Base-by-base conservation (phyloP, 108 stramenopile genomes). In the Aurantiochytrium sp. region DNA sequence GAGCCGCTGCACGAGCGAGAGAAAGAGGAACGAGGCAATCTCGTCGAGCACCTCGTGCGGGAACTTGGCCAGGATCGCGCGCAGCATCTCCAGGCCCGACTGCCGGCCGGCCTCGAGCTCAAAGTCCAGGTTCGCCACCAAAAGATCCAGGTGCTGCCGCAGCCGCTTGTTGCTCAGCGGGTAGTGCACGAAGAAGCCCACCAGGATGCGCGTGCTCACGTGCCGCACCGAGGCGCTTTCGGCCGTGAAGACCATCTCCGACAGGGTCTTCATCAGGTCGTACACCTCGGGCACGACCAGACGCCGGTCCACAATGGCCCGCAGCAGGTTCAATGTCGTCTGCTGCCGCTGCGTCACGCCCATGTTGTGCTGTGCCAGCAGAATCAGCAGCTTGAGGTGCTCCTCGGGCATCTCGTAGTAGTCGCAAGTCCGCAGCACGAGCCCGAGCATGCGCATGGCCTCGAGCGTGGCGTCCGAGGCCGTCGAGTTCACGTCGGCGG, bases 231-330 rank as follows among this genome's bases (percentile, higher is more conserved):
- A 21, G 4, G 52, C 22, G 10, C 32, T 55, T 4, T 10, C 6
- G 50, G 36, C 12, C 24, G 8, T 22, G 21, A 89, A 36, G 3
- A 87, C 55, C 32, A 85, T 24, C n/a, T 81, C 21, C 12, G 87
- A 17, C 45, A 89, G n/a, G 21, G 10, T 37, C 32, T 69, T 59
- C 87, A 89, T 89, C 2, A 68, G 1, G 24, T 89, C 89, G 73
- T 89, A 89, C n/a, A 89, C 52, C 39, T 89, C 89, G 39, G 89
- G 69, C 17, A 53, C 69, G 8, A 87, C 48, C 41, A 89, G 41
- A 4, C 55, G 19, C 19, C 87, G 48, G 8, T 27, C 15, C 4
- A 89, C 69, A 1, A 89, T 41, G 22, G 68, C 30, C 19, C 68
- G 50, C 27, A 89, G 22, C 5, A 89, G 87, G 19, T 8, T 19